A percentile compares a stretch with the other conserved stretches of the same genome.
These are phyloP conservation scores for Panicum miliaceum DNA, from an alignment of 176 grass and related monocot species.

Conservation along the genomic window DNA sequence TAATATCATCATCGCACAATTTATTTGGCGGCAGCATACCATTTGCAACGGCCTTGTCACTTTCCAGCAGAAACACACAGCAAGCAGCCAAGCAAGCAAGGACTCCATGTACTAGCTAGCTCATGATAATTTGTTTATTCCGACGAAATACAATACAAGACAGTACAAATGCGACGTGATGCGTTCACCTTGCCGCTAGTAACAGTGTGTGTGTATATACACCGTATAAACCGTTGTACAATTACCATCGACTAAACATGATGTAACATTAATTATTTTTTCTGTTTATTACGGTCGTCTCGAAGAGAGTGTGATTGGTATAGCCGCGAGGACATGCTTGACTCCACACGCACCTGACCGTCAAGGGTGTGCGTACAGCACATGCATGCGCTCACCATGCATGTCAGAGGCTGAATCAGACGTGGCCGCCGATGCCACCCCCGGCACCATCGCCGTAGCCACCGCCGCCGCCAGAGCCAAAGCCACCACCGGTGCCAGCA, in stretches of 20 bases:
- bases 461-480: constrained; percentile 2
- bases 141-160: background rate
- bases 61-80: background rate
- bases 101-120: background rate
- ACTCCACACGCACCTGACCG: background rate
- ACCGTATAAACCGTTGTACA: background rate
- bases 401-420: background rate
- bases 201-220: background rate
- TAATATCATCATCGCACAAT: background rate
- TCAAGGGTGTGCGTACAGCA: background rate
- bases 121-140: constrained; percentile 15
- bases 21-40: background rate
- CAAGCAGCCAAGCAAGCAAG: background rate
- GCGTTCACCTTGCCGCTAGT: background rate
- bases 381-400: background rate
- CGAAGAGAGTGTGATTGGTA: background rate
- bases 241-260: background rate
- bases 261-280: background rate
- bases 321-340: background rate
- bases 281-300: background rate
- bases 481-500: background rate
- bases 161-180: background rate
- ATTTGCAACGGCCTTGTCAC: background rate
- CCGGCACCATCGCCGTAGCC: background rate
- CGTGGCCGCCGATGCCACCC: constrained; percentile 12